Conservation (phyloP, 176 grass and related monocot genomes). For the Ensete ventricosum region DNA sequence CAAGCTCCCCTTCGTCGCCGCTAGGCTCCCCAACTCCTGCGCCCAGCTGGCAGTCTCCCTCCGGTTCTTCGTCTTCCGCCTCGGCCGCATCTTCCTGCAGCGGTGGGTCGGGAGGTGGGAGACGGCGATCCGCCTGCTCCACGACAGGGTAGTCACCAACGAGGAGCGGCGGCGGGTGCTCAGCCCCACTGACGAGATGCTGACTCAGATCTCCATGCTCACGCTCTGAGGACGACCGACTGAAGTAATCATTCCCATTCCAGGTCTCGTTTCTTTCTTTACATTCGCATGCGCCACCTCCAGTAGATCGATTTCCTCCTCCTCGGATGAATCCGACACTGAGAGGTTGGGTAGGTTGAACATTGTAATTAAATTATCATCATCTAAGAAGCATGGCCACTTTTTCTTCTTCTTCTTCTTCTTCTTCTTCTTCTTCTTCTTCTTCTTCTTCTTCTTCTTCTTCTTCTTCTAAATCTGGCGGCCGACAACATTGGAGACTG, state of each 20-base stretch:
- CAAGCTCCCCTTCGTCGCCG: slow-evolving; percentile 14
- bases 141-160: background rate
- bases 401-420: too few relatives aligned
- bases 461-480: too few relatives aligned
- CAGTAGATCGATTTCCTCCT: too few relatives aligned
- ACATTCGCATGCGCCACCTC: too few relatives aligned
- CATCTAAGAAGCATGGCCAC: too few relatives aligned
- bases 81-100: slow-evolving; percentile 1
- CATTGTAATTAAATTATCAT: too few relatives aligned
- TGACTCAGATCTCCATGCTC: slow-evolving; percentile 15
- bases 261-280: background rate
- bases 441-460: too few relatives aligned
- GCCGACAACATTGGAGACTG: too few relatives aligned
- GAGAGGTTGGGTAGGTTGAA: too few relatives aligned
- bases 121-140: slow-evolving; percentile 15
- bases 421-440: too few relatives aligned
- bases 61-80: slow-evolving; percentile 17
- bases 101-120: background rate
- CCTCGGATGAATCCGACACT: too few relatives aligned
- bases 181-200: slow-evolving; percentile 4
- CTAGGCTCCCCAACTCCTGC: slow-evolving; percentile 8
- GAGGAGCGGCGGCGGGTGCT: background rate
- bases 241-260: too few relatives aligned
- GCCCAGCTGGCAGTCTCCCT: slow-evolving; percentile 8
- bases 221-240: background rate